A percentile compares a stretch with the other conserved stretches of the same genome.
Conservation (phyloP, 1,284 basidiomycete species). For the Naganishia sp. region DNA sequence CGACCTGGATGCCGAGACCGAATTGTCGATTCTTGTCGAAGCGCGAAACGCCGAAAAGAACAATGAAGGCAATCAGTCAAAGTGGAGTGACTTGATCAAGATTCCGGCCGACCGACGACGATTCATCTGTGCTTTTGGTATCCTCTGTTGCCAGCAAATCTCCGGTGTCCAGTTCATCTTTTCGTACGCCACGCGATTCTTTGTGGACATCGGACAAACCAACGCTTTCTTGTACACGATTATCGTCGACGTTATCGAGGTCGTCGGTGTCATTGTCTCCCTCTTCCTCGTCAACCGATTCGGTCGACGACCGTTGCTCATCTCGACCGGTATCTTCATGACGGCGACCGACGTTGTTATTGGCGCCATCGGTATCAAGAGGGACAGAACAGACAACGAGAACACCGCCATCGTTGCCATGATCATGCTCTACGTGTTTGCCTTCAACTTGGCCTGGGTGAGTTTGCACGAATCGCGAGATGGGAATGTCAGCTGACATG, state of each 20-base stretch:
- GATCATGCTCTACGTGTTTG: constrained; percentile 54
- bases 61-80: constrained; percentile 47
- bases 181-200: constrained; percentile 52
- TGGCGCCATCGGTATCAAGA: constrained; percentile 49
- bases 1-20: constrained; percentile 47
- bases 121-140: constrained; percentile 54
- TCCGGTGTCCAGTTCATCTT: constrained; percentile 53
- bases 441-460: constrained; percentile 53
- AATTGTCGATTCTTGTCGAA: constrained; percentile 51
- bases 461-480: not conserved
- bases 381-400: constrained; percentile 30
- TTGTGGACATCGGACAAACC: constrained; percentile 47
- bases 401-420: constrained; percentile 55
- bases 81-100: constrained; percentile 52
- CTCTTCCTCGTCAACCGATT: constrained; percentile 56
- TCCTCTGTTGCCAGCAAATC: constrained; percentile 53
- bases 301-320: constrained; percentile 54
- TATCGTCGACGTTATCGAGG: constrained; percentile 52
- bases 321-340: constrained; percentile 55
- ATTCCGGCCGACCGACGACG: constrained; percentile 50
- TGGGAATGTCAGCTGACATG: not conserved
- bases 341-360: constrained; percentile 53
- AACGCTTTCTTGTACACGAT: constrained; percentile 55
- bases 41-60: constrained; percentile 52
- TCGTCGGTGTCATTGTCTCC: constrained; percentile 51